Base-by-base conservation (phyloP, 768 basidiomycete genomes). In the Crepidotus variabilis region DNA sequence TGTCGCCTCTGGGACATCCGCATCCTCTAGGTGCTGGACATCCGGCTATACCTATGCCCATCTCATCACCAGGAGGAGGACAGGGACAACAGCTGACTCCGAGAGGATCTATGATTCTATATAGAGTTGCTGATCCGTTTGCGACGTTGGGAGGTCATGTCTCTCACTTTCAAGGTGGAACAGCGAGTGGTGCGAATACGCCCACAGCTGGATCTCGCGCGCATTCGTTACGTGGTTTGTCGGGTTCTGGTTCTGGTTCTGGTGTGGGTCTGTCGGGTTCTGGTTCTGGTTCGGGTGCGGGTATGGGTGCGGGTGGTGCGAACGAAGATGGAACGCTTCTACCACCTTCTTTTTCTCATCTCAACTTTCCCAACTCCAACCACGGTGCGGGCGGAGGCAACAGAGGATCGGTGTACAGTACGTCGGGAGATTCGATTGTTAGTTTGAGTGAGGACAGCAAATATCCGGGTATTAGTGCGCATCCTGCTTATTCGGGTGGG, bases 101-200 rank as follows among this genome's bases (percentile, higher is more conserved):
- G 0, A 58, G 66, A 5, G 71, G 65, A 2, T 67, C 69, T 1
- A 72, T 74, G 72, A 70, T 73, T 22, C 66, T 74, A 3, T 74
- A 74, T 54, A 69, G 70, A 35, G 63, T 60, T 33, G 68, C 67
- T 21, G 71, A 65, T 45, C 48, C 59, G 4, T 49, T 54, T 21
- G 51, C 47, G 1, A n/a, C 53, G 1, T 28, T 49, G 4, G 43
- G 57, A 10, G 6, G 50, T 28, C 13, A 52, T 7, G 6, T 20
- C n/a, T 13, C 46, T 11, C 39, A 28, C 28, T 4, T 28, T 8
- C 28, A 8, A 8, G 28, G 2, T 43, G n/a, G n/a, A n/a, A n/a
- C 39, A 5, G 39, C 14, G 39, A 5, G 5, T 14, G 39, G 39
- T 43, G 18, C 39, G 5, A 43, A 43, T 11, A 43, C 39, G 11